Base-by-base conservation (phyloP, 2,329 filamentous ascomycete species). In the Hypoxylon sp. region DNA sequence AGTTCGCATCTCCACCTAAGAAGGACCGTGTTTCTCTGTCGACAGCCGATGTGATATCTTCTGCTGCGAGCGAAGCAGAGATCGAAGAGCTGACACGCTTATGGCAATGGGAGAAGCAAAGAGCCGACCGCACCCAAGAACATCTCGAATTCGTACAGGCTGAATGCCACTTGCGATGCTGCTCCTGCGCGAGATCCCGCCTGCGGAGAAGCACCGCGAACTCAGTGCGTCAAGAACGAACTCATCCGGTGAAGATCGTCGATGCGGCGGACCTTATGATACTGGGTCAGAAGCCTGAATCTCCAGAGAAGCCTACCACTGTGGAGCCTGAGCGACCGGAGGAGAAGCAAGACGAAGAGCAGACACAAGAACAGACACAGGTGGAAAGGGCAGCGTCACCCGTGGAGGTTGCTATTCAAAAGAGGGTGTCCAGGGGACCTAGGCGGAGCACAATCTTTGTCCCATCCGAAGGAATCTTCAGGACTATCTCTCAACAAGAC, bases 141-240 rank as follows among this genome's bases (percentile, higher is more conserved):
- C 87, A 91, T 74, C 83, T 93, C 50, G 90, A 94, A 30, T 94
- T 93, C 77, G 82, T 94, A 75, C 87, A 92, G 74, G 85, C 91
- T 58, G 91, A 95, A 76, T 93, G 90, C 76, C 84, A 88, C 52
- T 85, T 94, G 69, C 84, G 85, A 48, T 88, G 86, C 77, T 93
- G 91, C 79, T 81, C 85, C 1, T 90, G 89, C 74, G 85, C 81
- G 64, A 85, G 81, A 69, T 60, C 70, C 12, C 69, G 63, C 37
- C 73, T 76, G 39, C 76, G 76, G 9, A 70, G 74, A 45, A 79
- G 76, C 72, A 65, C 74, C 29, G 46, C 68, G 11, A 53, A 51
- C 21, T 71, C 79, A 50, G 61, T 76, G n/a, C 80, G 74, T 65
- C 79, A 77, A 63, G 79, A 79, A 60, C 78, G 80, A 14, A 65